Evolutionary conservation across 2,329 filamentous ascomycete species (phyloP).

Genomic region (Blastomyces gilchristii): DNA sequence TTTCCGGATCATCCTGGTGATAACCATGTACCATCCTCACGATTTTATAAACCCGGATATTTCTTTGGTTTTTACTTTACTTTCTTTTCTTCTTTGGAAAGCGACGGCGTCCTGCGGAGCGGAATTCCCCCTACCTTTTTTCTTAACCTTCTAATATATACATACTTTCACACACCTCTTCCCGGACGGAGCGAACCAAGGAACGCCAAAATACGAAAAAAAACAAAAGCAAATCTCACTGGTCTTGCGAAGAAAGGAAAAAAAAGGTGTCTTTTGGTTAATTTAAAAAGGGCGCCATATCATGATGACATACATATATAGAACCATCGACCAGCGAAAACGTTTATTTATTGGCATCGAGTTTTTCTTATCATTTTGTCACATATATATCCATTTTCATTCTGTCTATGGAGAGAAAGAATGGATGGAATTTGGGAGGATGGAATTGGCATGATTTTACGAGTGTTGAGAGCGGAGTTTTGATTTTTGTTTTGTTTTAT

Average conservation of each 20-base stretch:
- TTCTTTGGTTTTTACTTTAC: neutral
- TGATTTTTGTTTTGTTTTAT: neutral
- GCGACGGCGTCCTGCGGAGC: conserved; percentile 7
- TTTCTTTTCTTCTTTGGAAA: neutral
- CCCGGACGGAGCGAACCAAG: conserved; percentile 2
- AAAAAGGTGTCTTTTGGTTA: neutral
- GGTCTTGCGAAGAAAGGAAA: conserved; percentile 9
- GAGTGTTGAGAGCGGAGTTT: conserved; percentile 8
- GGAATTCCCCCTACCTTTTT: neutral
- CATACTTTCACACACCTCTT: neutral
- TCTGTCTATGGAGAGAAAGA: neutral
- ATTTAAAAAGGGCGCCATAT: neutral
- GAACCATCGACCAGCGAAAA: conserved; percentile 14
- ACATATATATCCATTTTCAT: conserved; percentile 1
- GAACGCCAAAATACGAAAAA: neutral
- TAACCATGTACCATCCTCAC: conserved; percentile 9
- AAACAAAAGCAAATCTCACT: conserved; percentile 2
- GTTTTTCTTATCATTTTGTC: neutral
- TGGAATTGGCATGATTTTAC: too few species aligned
- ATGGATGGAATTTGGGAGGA: conserved; percentile 1
- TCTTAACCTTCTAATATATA: neutral
- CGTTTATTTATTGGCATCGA: neutral
- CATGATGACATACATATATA: conserved; percentile 11
- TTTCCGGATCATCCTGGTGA: conserved; percentile 6
- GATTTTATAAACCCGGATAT: neutral